Evolutionary conservation across 2,329 filamentous ascomycete genomes (phyloP).

Genomic region (Decorospora gaudefroyi): DNA sequence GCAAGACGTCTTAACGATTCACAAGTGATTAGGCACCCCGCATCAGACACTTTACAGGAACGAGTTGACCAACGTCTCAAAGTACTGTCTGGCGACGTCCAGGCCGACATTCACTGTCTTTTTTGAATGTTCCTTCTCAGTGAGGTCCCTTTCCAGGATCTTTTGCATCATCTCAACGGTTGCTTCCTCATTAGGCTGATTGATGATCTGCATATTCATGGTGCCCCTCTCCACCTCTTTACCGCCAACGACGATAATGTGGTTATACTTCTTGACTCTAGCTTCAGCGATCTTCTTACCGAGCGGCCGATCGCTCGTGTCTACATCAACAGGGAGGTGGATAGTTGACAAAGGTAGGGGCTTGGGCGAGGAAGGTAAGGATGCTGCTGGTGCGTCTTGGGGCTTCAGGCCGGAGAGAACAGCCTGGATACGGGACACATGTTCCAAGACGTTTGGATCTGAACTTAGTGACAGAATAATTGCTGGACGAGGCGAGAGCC

Average conservation of each 20-base stretch:
- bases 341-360: constrained; percentile 57
- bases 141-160: constrained; percentile 18
- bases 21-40: not conserved
- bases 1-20: too few relatives aligned
- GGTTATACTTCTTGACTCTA: constrained; percentile 70
- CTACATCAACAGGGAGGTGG: constrained; percentile 71
- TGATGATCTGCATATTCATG: constrained; percentile 40
- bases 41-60: constrained; percentile 28
- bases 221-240: constrained; percentile 34
- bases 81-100: constrained; percentile 35
- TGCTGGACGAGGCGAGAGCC: constrained; percentile 80
- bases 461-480: constrained; percentile 75
- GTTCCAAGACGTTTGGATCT: constrained; percentile 58
- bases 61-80: constrained; percentile 33
- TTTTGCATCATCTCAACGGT: constrained; percentile 45
- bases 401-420: constrained; percentile 36
- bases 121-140: constrained; percentile 21
- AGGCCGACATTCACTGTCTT: constrained; percentile 22
- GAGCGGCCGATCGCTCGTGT: constrained; percentile 65
- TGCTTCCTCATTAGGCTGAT: constrained; percentile 45
- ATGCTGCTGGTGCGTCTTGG: constrained; percentile 14
- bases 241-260: constrained; percentile 71
- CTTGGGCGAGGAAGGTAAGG: constrained; percentile 32
- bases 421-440: constrained; percentile 50
- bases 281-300: constrained; percentile 73